Evolutionary conservation across 2,329 filamentous ascomycete species (phyloP), one percentile per base, ranked within the genome.

Genomic region (Raffaelea arxii): DNA sequence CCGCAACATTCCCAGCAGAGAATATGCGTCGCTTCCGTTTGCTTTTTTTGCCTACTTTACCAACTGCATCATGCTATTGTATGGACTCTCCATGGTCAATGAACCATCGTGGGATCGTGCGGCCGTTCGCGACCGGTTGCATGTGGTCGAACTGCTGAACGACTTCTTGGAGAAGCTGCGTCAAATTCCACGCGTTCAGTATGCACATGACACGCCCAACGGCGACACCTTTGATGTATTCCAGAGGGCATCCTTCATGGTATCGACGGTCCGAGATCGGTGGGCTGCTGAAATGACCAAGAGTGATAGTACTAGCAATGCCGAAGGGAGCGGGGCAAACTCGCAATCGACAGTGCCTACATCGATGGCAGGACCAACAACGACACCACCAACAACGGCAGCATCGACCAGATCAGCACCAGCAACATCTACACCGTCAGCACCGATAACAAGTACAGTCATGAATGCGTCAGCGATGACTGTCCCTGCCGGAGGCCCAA

Each of bases 51-150:
- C 58, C n/a, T 59, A 64, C 47, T 55, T 66, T 30, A 56, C 58
- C 7, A 59, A 61, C 37, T 60, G 56, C 46, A 51, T 63, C 7
- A 56, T 65, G 19, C 50, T 60, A 5, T 55, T 67, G 6, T 60
- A 61, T 49, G 57, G 54, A 18, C 54, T 67, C 18, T 56, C 58
- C 12, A 53, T 59, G 4, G 46, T 63, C 7, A 61, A 67, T 39
- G 65, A 67, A 40, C 60, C 64, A 2, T 54, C 57, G 1, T 69
- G 66, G 65, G 64, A 68, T 54, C 58, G 64, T 2, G 50, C 53
- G 10, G 57, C 55, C 16, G 58, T 63, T 5, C 54, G 57, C 12
- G 51, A 53, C 36, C 55, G 55, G 5, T 44, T 68, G n/a, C 61
- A 66, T 41, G 49, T 68, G 18, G 48, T 66, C 5, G 48, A 51